Percentiles rank a stretch among this genome's conserved stretches.
Evolutionary conservation across 1,284 basidiomycete species (phyloP).

Genomic region (Mycena sp.): DNA sequence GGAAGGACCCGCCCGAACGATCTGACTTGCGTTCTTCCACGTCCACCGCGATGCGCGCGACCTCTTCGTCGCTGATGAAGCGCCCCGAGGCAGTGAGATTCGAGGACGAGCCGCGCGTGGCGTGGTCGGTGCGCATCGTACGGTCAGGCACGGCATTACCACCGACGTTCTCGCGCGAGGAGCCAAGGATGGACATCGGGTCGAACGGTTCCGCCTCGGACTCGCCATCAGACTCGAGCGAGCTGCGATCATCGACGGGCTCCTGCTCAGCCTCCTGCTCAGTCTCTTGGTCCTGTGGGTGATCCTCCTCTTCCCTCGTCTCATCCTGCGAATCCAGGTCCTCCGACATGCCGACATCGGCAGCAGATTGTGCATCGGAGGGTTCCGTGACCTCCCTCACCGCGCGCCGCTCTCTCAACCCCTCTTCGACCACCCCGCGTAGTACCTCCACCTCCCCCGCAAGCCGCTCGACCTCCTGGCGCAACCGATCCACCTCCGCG

Average conservation of each 20-base stretch:
- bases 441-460: constrained; percentile 84
- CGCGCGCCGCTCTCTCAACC: constrained; percentile 74
- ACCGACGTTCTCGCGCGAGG: constrained; percentile 37
- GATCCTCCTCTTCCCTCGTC: constrained; percentile 40
- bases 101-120: constrained; percentile 40
- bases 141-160: constrained; percentile 36
- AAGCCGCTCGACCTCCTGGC: constrained; percentile 77
- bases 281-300: no score
- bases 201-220: constrained; percentile 41
- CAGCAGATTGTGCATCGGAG: no score
- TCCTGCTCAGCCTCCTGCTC: no score
- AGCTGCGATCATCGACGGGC: constrained; percentile 43
- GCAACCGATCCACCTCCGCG: constrained; percentile 67
- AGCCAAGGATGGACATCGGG: constrained; percentile 45
- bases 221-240: constrained; percentile 36
- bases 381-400: constrained; percentile 38
- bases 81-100: constrained; percentile 25
- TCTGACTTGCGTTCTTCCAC: constrained; percentile 66
- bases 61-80: constrained; percentile 59
- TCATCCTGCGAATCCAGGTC: constrained; percentile 27
- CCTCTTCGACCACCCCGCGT: constrained; percentile 85
- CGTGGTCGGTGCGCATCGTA: constrained; percentile 59
- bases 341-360: constrained; percentile 30
- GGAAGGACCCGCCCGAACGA: constrained; percentile 40
- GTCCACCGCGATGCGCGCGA: constrained; percentile 64